These are phyloP conservation scores for Tylopilus sp. DNA, from an alignment of 1,284 basidiomycete genomes.

Conservation along the genomic window DNA sequence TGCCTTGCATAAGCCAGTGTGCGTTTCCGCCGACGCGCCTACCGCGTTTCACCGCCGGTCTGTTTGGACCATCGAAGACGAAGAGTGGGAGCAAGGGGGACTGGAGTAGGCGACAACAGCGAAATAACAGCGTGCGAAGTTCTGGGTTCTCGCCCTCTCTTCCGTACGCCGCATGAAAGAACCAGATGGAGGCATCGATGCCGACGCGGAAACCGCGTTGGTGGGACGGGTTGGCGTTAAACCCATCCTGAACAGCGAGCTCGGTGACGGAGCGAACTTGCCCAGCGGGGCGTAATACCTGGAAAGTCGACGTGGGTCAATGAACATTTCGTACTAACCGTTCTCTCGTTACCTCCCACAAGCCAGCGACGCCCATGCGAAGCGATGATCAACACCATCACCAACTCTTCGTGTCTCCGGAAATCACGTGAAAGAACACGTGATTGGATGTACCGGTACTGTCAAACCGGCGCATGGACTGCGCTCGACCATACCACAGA, in stretches of 20 bases:
- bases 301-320: background rate
- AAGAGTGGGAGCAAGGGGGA: slow-evolving; percentile 85
- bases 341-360: slow-evolving; percentile 37
- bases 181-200: slow-evolving; percentile 81
- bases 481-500: too few species aligned
- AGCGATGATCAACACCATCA: too few species aligned
- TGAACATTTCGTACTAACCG: background rate
- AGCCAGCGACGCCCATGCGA: slow-evolving; percentile 47
- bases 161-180: slow-evolving; percentile 72
- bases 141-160: slow-evolving; percentile 77
- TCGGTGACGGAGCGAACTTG: slow-evolving; percentile 63
- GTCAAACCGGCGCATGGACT: too few species aligned
- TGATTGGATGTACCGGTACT: too few species aligned
- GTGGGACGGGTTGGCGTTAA: slow-evolving; percentile 54
- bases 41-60: slow-evolving; percentile 81
- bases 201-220: slow-evolving; percentile 68
- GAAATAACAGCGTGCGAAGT: slow-evolving; percentile 71
- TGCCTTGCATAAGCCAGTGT: slow-evolving; percentile 62
- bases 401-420: slow-evolving; percentile 19
- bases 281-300: slow-evolving; percentile 65
- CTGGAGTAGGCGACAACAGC: slow-evolving; percentile 68
- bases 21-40: slow-evolving; percentile 61
- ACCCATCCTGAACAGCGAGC: slow-evolving; percentile 66
- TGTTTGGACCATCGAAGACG: slow-evolving; percentile 89
- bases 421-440: slow-evolving; percentile 5